phyloP scores from a whole-genome alignment of 2,329 filamentous ascomycete species.

The Paecilomyces sp. region DNA sequence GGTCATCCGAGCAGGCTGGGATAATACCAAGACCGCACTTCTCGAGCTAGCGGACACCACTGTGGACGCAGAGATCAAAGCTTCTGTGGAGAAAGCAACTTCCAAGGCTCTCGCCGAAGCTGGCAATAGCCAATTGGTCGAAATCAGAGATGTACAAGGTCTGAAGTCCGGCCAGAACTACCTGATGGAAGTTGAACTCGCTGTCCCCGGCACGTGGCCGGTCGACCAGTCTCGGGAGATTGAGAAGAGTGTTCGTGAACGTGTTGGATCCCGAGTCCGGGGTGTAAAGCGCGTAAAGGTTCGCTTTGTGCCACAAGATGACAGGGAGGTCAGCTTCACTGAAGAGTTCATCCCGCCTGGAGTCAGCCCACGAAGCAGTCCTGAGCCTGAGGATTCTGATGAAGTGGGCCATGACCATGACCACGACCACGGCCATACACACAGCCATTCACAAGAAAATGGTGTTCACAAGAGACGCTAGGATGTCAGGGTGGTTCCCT shows the following conservation, averaged over 20 bases:
- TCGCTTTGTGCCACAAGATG: constrained; percentile 69
- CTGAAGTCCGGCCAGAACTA: constrained; percentile 97
- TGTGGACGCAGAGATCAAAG: constrained; percentile 77
- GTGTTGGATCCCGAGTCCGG: constrained; percentile 68
- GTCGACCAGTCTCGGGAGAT: constrained; percentile 61
- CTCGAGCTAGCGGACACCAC: constrained; percentile 86
- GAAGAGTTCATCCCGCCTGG: constrained; percentile 73
- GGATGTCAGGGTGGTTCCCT: background rate
- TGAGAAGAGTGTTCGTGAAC: constrained; percentile 66
- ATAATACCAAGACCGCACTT: constrained; percentile 75
- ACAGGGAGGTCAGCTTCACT: constrained; percentile 51
- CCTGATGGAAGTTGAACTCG: constrained; percentile 81
- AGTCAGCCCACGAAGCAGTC: constrained; percentile 50
- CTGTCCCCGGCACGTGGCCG: constrained; percentile 69
- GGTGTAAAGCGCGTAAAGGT: constrained; percentile 79
- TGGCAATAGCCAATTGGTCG: constrained; percentile 51
- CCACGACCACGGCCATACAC: constrained; percentile 27
- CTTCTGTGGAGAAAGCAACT: constrained; percentile 61
- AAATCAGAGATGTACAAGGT: constrained; percentile 73
- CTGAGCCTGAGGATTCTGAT: constrained; percentile 53
- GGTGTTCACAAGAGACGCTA: constrained; percentile 16
- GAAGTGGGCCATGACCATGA: constrained; percentile 26
- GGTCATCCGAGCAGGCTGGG: constrained; percentile 83
- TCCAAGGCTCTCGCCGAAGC: constrained; percentile 52
- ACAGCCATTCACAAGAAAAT: constrained; percentile 27